Conservation (phyloP, 1,139 yeast species). For the Candida anutae region DNA sequence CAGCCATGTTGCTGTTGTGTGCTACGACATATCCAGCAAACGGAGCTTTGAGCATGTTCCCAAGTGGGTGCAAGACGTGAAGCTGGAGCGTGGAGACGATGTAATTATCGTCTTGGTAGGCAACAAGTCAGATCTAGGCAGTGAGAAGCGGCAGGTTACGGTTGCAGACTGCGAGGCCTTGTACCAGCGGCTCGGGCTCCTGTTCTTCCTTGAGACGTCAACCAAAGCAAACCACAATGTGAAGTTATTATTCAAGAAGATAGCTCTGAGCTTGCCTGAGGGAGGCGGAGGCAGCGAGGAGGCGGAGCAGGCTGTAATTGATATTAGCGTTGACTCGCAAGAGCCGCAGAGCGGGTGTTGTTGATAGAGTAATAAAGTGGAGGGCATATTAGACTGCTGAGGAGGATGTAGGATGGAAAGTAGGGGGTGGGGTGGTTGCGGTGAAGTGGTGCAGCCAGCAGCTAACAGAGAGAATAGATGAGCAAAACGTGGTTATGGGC, state of each 20-base stretch:
- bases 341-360: no score
- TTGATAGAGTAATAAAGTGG: no score
- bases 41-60: slow-evolving; percentile 69
- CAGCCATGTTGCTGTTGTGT: slow-evolving; percentile 93
- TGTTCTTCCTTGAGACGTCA: slow-evolving; percentile 83
- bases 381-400: no score
- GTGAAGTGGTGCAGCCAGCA: no score
- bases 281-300: slow-evolving; percentile 31
- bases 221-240: slow-evolving; percentile 95
- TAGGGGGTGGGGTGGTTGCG: no score
- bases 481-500: no score
- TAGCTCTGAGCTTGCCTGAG: slow-evolving; percentile 88
- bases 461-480: no score
- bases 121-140: slow-evolving; percentile 74
- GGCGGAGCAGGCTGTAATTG: slow-evolving; percentile 36
- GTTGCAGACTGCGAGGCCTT: slow-evolving; percentile 72
- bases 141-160: slow-evolving; percentile 31
- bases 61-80: slow-evolving; percentile 57
- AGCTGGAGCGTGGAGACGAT: slow-evolving; percentile 66
- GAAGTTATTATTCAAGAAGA: slow-evolving; percentile 77
- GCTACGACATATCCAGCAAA: slow-evolving; percentile 84
- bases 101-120: slow-evolving; percentile 60
- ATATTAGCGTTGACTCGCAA: slow-evolving; percentile 37
- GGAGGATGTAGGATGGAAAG: no score
- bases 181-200: slow-evolving; percentile 48